Base-by-base conservation (phyloP, 768 basidiomycete species). In the Trametes villosa region DNA sequence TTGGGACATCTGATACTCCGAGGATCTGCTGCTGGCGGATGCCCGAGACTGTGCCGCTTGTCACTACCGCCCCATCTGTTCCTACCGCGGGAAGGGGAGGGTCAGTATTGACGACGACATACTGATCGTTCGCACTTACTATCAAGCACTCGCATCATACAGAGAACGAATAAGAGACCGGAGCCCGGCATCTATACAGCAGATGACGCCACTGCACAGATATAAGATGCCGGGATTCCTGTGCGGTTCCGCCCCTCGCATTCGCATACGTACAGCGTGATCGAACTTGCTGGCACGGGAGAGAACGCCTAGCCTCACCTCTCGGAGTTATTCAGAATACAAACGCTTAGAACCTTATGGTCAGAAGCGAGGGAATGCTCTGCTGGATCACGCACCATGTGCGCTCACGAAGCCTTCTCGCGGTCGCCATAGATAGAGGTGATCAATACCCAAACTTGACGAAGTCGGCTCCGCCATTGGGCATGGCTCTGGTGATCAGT, bases 1-100 rank as follows among this genome's bases (percentile, higher is more conserved):
- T 45, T 45, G 40, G 31, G 31, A 26, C 18, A 12, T 6, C 15
- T 44, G 38, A 41, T 56, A 38, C 45, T 53, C 61, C 61, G 61
- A 57, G 26, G 47, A 48, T 57, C 34, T 24, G 17, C 18, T 41
- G 44, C 26, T 29, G 15, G 18, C 1, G 17, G 17, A 46, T 29
- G 34, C 27, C 61, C 55, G 61, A 62, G 31, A 47, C 61, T 57
- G 56, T 52, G 38, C 61, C 61, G 61, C 46, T 17, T 29, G 27
- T n/a, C 9, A 29, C 6, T 29, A 30, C 27, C 15, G 27, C 26
- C 6, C 9, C n/a, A n/a, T n/a, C n/a, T n/a, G n/a, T n/a, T n/a
- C n/a, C n/a, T n/a, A n/a, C n/a, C n/a, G n/a, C n/a, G n/a, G n/a
- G n/a, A n/a, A n/a, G n/a, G n/a, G n/a, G n/a, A n/a, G n/a, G n/a